phyloP scores from a whole-genome alignment of 805 yeast species.

The Kurtzmaniella cleridarum region DNA sequence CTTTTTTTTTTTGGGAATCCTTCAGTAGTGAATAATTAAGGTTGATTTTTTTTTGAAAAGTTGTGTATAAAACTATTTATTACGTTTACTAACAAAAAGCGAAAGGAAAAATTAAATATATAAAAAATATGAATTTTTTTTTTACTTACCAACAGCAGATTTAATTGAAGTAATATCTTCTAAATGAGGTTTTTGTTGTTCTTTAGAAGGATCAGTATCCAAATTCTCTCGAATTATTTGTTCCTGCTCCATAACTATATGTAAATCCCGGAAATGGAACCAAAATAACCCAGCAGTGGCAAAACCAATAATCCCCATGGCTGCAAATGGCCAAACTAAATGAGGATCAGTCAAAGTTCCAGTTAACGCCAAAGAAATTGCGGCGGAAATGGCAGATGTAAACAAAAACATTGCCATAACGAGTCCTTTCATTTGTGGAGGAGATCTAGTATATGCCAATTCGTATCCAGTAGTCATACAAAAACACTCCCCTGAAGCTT shows the following conservation, averaged over 20 bases:
- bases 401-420: constrained; percentile 43
- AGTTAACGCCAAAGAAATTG: constrained; percentile 38
- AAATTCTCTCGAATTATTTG: constrained; percentile 21
- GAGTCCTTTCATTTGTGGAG: constrained; percentile 45
- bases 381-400: constrained; percentile 44
- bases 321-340: constrained; percentile 37
- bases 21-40: too few relatives aligned
- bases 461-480: constrained; percentile 49
- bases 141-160: constrained; percentile 22
- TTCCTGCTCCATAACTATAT: constrained; percentile 35
- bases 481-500: constrained; percentile 51
- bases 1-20: too few relatives aligned
- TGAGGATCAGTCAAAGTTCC: constrained; percentile 38
- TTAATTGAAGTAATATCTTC: constrained; percentile 24
- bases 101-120: too few relatives aligned
- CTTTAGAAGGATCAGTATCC: background rate
- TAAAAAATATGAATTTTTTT: too few relatives aligned
- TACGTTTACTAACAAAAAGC: too few relatives aligned
- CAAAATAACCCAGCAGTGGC: constrained; percentile 26
- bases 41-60: too few relatives aligned
- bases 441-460: constrained; percentile 49
- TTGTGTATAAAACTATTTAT: too few relatives aligned
- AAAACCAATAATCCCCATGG: constrained; percentile 31
- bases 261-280: constrained; percentile 33
- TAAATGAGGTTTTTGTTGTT: constrained; percentile 5